A percentile compares a stretch with the other conserved stretches of the same genome.
Conservation (phyloP, 768 basidiomycete species). For the Floccularia luteovirens region DNA sequence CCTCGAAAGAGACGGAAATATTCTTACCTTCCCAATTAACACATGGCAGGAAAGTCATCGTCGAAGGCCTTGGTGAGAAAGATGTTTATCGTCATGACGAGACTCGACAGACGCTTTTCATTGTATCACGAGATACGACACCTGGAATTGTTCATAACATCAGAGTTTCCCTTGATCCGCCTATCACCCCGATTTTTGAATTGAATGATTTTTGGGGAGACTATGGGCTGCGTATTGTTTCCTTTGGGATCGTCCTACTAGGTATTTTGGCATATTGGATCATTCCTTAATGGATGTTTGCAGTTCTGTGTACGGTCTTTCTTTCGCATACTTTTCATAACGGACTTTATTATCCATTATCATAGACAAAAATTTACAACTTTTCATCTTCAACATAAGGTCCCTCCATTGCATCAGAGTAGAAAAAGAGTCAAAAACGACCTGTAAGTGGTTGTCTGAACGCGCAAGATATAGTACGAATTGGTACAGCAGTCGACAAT, state of each 20-base stretch:
- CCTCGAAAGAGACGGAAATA: slow-evolving; percentile 72
- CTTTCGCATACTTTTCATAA: too few species aligned
- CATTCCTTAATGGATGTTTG: neutral
- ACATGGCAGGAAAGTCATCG: slow-evolving; percentile 45
- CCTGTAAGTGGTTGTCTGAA: too few species aligned
- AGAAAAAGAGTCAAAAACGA: too few species aligned
- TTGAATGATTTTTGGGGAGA: slow-evolving; percentile 68
- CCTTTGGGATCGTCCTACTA: slow-evolving; percentile 11
- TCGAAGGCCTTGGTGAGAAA: slow-evolving; percentile 43
- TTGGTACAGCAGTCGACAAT: too few species aligned
- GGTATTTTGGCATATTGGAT: slow-evolving; percentile 11
- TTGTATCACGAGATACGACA: slow-evolving; percentile 36
- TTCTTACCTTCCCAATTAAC: slow-evolving; percentile 65
- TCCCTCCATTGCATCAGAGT: too few species aligned
- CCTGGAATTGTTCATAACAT: slow-evolving; percentile 44
- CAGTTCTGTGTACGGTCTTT: too few species aligned
- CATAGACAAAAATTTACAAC: too few species aligned
- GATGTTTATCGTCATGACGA: slow-evolving; percentile 57
- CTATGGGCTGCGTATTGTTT: slow-evolving; percentile 20
- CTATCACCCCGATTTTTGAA: slow-evolving; percentile 38
- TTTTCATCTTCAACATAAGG: too few species aligned
- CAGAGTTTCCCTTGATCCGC: slow-evolving; percentile 47
- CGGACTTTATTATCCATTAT: too few species aligned
- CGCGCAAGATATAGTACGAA: too few species aligned
- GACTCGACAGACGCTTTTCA: slow-evolving; percentile 65